Evolutionary conservation across 2,329 filamentous ascomycete species (phyloP).

Genomic region (Neonectria magnoliae): DNA sequence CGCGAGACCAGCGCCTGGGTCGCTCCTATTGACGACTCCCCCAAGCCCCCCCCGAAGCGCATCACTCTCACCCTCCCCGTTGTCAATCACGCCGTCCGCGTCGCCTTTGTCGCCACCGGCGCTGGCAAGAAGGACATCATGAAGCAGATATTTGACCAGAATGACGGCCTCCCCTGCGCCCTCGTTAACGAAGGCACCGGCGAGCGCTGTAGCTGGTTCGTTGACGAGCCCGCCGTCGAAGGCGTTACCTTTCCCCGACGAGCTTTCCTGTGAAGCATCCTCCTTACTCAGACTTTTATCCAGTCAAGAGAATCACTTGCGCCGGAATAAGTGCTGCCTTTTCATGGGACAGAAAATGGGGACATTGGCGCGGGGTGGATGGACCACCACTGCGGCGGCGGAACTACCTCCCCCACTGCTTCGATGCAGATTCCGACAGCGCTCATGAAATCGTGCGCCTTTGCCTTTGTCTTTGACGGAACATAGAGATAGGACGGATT

Average conservation of each 20-base stretch:
- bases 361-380: slow-evolving; percentile 9
- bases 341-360: slow-evolving; percentile 4
- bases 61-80: slow-evolving; percentile 95
- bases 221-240: slow-evolving; percentile 85
- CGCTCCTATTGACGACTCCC: slow-evolving; percentile 88
- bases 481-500: slow-evolving; percentile 22
- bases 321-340: not conserved
- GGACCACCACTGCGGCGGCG: not conserved
- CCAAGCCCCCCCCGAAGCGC: slow-evolving; percentile 89
- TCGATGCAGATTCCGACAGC: slow-evolving; percentile 1
- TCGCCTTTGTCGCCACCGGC: slow-evolving; percentile 93
- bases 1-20: slow-evolving; percentile 93
- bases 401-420: not conserved
- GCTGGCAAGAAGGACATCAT: slow-evolving; percentile 89
- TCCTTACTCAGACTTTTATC: slow-evolving; percentile 1
- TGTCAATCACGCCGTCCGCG: slow-evolving; percentile 83
- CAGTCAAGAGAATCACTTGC: slow-evolving; percentile 13
- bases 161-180: slow-evolving; percentile 82
- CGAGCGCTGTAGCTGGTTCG: slow-evolving; percentile 95
- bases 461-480: slow-evolving; percentile 2
- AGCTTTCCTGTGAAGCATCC: slow-evolving; percentile 61
- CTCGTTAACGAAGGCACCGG: slow-evolving; percentile 86
- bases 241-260: slow-evolving; percentile 85
- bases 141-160: slow-evolving; percentile 89
- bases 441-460: slow-evolving; percentile 9